Conservation (phyloP, 495 filamentous ascomycete genomes). For the Hypoxylon intermedium region DNA sequence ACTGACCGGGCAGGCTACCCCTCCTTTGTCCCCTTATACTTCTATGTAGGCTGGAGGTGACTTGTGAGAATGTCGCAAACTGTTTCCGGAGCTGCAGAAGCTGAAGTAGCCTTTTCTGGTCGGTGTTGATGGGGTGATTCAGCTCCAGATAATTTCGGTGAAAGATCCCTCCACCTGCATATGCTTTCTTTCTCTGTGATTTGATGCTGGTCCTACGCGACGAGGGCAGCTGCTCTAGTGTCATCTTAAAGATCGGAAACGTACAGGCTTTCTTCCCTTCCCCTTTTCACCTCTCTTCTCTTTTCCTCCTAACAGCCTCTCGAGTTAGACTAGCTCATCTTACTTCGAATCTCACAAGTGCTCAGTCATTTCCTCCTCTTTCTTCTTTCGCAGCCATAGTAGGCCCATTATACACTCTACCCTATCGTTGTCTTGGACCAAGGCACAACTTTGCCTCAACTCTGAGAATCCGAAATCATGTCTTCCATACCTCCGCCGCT, state of each 20-base stretch:
- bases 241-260: not conserved
- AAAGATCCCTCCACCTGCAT: too few relatives aligned
- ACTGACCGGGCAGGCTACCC: too few relatives aligned
- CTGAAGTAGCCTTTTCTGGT: too few relatives aligned
- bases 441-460: not conserved
- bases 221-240: not conserved
- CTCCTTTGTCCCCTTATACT: too few relatives aligned
- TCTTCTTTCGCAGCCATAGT: not conserved
- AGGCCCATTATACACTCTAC: not conserved
- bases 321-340: conserved; percentile 1
- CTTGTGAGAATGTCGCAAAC: conserved; percentile 4
- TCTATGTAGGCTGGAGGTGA: not conserved
- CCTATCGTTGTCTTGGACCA: not conserved
- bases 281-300: not conserved
- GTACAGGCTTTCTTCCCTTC: not conserved
- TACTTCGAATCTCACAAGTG: not conserved
- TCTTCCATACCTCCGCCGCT: conserved; percentile 14
- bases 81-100: not conserved
- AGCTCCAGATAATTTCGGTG: too few relatives aligned
- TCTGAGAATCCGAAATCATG: conserved; percentile 14
- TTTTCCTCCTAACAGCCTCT: not conserved
- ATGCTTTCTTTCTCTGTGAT: too few relatives aligned
- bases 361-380: not conserved
- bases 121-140: not conserved
- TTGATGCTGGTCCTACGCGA: not conserved